Evolutionary conservation across 768 basidiomycete species (phyloP).

Genomic region (Fibroporia radiculosa): DNA sequence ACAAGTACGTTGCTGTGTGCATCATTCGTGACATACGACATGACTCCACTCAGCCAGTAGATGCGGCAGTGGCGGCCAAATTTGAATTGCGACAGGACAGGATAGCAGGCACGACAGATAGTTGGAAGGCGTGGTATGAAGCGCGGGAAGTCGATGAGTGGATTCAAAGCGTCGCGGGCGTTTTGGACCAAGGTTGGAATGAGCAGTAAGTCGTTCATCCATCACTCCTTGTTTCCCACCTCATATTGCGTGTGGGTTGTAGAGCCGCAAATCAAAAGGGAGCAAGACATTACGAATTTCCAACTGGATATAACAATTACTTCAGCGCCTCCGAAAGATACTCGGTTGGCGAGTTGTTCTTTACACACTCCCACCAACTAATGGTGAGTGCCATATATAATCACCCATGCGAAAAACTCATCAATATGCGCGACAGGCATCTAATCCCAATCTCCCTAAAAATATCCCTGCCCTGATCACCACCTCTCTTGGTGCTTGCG

Average conservation of each 20-base stretch:
- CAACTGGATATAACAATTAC: conserved; percentile 81
- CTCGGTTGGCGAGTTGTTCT: conserved; percentile 83
- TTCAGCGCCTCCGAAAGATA: conserved; percentile 74
- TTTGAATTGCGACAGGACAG: conserved; percentile 74
- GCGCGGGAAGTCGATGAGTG: conserved; percentile 85
- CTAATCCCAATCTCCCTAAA: conserved; percentile 66
- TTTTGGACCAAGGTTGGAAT: conserved; percentile 84
- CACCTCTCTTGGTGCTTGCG: conserved; percentile 75
- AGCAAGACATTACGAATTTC: conserved; percentile 83
- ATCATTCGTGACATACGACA: conserved; percentile 8
- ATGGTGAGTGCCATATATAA: conserved; percentile 14
- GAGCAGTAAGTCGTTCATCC: conserved; percentile 53
- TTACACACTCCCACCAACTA: conserved; percentile 50
- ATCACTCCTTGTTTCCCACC: neutral
- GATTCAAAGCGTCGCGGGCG: conserved; percentile 81
- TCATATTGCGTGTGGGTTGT: neutral
- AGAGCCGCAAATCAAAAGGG: conserved; percentile 55
- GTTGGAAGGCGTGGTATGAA: conserved; percentile 80
- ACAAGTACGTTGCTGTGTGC: conserved; percentile 31
- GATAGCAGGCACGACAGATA: conserved; percentile 60
- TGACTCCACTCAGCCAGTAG: conserved; percentile 49
- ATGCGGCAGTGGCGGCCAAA: conserved; percentile 53
- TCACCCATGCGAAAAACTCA: neutral
- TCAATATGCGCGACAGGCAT: conserved; percentile 31
- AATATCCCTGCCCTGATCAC: conserved; percentile 69